A percentile compares a stretch with the other conserved stretches of the same genome.
Conservation (phyloP, 108 stramenopile species). For the Nannochloropsis salina region DNA sequence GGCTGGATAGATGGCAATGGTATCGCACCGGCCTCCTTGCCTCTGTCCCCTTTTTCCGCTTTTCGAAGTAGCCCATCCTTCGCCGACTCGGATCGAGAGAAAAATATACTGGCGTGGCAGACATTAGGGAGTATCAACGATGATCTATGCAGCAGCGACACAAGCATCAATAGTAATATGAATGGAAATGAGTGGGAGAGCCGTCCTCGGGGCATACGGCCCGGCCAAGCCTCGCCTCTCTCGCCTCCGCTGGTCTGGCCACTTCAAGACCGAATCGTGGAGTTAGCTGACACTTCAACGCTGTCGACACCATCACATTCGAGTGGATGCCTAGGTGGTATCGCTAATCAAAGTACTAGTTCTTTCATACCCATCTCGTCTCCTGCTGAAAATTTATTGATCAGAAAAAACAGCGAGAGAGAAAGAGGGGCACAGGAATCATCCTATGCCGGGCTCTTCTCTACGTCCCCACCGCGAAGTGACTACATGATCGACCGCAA, state of each 20-base stretch:
- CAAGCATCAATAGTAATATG: background rate
- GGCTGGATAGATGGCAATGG: background rate
- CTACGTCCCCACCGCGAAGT: conserved; percentile 1
- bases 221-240: background rate
- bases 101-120: background rate
- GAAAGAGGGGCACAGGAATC: background rate
- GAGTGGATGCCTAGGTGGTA: background rate
- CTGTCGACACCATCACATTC: background rate
- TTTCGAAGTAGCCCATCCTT: background rate
- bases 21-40: background rate
- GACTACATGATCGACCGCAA: conserved; percentile 1
- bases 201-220: background rate
- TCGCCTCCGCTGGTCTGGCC: background rate
- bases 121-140: background rate
- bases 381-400: background rate
- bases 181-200: background rate
- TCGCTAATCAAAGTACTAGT: background rate
- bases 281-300: background rate
- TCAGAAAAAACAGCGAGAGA: background rate
- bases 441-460: background rate
- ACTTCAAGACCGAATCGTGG: background rate
- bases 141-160: background rate
- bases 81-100: background rate
- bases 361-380: background rate
- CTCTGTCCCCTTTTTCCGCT: background rate